phyloP scores from a whole-genome alignment of 441 rosid species.

The Brassica hybrid region DNA sequence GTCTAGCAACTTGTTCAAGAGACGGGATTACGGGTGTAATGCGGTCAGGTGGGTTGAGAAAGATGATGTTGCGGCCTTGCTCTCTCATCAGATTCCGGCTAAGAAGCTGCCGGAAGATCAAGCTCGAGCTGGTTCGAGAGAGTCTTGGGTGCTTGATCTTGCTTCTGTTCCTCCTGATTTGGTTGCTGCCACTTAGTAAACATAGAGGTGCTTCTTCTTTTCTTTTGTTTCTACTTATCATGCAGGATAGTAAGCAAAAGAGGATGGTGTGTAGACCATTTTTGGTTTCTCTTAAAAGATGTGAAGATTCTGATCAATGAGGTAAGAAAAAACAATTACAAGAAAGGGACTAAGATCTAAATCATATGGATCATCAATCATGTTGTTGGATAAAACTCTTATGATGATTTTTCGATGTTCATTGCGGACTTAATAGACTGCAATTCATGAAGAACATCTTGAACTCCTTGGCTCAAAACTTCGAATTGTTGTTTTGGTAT shows the following conservation, averaged over 20 bases:
- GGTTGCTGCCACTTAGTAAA: conserved; percentile 28
- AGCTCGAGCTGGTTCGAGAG: conserved; percentile 51
- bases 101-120: conserved; percentile 62
- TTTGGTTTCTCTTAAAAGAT: not conserved
- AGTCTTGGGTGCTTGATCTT: conserved; percentile 89
- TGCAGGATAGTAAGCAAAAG: no score
- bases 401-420: conserved; percentile 16
- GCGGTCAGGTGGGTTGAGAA: conserved; percentile 72
- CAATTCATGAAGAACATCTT: conserved; percentile 27
- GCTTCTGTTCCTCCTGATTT: conserved; percentile 69
- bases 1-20: conserved; percentile 63
- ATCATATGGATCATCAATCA: conserved; percentile 8
- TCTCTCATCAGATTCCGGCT: conserved; percentile 93
- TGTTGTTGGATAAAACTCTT: not conserved
- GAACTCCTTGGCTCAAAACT: conserved; percentile 27
- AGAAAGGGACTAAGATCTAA: not conserved
- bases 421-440: conserved; percentile 28
- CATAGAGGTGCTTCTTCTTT: not conserved
- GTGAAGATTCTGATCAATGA: conserved; percentile 1
- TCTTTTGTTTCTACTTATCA: conserved; percentile 2
- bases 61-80: conserved; percentile 50
- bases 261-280: no score
- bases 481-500: conserved; percentile 32
- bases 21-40: conserved; percentile 70
- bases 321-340: not conserved